Base-by-base conservation (phyloP, 2,329 filamentous ascomycete species). In the Fusarium robinianum region DNA sequence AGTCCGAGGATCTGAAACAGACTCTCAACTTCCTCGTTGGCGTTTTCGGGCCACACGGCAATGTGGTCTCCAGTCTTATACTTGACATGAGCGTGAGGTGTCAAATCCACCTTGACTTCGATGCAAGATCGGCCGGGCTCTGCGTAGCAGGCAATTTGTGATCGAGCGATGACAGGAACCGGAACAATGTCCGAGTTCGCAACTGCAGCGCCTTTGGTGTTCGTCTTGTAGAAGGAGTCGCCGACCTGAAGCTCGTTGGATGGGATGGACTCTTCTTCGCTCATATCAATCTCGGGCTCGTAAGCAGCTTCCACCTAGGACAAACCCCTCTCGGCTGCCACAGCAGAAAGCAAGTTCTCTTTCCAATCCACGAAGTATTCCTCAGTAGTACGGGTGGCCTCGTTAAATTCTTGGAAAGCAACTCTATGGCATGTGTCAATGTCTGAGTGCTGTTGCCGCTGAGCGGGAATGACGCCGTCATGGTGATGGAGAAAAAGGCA, bases 311-410 rank as follows among this genome's bases (percentile, higher is more conserved):
- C 44, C 6, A 37, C 38, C 21, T 47, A 38, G 3, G 24, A 15
- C 12, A 47, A 25, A 12, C 44, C 44, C 9, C 36, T 38, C 8
- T 43, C 26, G 16, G 38, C 15, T 12, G 31, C 44, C 17, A 48
- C 21, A 3, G 39, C 30, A 5, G 24, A 10, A 11, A 43, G 43
- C 1, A 48, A 21, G 9, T 8, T 21, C 10, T 43, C 45, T 7
- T 48, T 48, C 45, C 45, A 48, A 18, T 43, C 39, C 21, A 39
- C 25, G 22, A 48, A 48, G 12, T 48, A 39, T 11, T 48, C 45
- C 8, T 48, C 45, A 1, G 39, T 43, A 1, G 45, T 48, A 3
- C 45, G 29, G 10, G 45, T 48, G 3, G 39, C 45, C 10, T 48
- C 45, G 14, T 48, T 43, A 46, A 8, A 2, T 18, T 39, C 3